Base-by-base conservation (phyloP, 495 filamentous ascomycete genomes). In the Aspergillus egyptiacus region DNA sequence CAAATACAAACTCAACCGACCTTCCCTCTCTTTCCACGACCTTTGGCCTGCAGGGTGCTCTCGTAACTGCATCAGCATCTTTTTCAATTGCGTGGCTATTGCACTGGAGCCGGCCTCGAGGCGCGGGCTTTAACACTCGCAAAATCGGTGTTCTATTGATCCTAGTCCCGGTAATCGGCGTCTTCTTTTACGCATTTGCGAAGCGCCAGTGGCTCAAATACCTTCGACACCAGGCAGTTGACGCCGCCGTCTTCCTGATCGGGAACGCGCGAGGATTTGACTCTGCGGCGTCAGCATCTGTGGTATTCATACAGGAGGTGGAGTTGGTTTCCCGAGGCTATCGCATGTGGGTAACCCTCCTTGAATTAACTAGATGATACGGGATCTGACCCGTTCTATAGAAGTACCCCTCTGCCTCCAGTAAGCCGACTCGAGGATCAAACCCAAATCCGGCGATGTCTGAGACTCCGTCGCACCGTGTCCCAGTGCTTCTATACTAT, bases 251-350 rank as follows among this genome's bases (percentile, higher is more conserved):
- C 7, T 59, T 65, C 0, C 85, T 97, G 50, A 82, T 94, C 47
- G 71, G 79, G 20, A 82, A 79, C 53, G 81, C 89, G 31, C 91
- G 93, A 54, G 82, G 85, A 18, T 89, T 94, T 52, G 90, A 97
- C 64, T 79, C 83, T 24, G 83, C 86, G 24, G 84, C 80, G 27
- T 84, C 84, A 43, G 82, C 89, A 20, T 85, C 89, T 2, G 73
- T 98, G 25, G 84, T 84, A 25, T 79, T 96, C 42, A 86, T 98
- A 50, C 91, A 97, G 68, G 93, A 98, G 64, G 91, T 97, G 15
- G 93, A 97, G 67, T 74, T 97, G 40, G 91, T 97, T 10, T 91
- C 91, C 31, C 80, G 91, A 56, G 93, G 93, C 40, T 98, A 97
- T 64, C 79, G 87, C 63, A 80, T 98, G 88, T 91, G 68, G 71